phyloP scores from a whole-genome alignment of 345 rosid species.

The Geranium rotundifolium region DNA sequence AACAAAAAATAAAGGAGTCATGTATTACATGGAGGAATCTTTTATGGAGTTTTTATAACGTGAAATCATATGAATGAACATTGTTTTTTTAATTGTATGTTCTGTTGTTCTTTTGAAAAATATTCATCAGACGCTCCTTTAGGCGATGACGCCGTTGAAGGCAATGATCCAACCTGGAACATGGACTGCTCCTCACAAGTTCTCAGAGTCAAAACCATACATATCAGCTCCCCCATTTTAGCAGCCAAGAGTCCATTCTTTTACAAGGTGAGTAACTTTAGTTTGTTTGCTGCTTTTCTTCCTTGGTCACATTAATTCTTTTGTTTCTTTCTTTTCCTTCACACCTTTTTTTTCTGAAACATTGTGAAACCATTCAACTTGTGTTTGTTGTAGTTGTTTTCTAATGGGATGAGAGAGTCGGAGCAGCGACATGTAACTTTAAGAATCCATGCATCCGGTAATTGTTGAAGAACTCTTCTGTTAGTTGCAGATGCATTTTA shows the following conservation, averaged over 20 bases:
- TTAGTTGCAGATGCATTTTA: background rate
- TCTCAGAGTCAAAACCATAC: slow-evolving; percentile 35
- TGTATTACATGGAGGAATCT: background rate
- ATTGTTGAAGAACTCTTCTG: background rate
- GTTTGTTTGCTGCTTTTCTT: background rate
- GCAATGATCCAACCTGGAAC: slow-evolving; percentile 23
- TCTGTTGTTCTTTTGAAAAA: background rate
- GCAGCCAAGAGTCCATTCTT: slow-evolving; percentile 62
- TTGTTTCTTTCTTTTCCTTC: background rate
- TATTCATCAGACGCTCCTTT: slow-evolving; percentile 1
- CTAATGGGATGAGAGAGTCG: slow-evolving; percentile 56
- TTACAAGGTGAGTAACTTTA: slow-evolving; percentile 28
- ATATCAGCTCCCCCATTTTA: slow-evolving; percentile 51
- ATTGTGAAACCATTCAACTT: background rate
- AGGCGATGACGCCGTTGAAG: slow-evolving; percentile 23
- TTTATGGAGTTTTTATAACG: too few species aligned
- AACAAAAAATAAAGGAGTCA: background rate
- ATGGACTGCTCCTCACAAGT: slow-evolving; percentile 18
- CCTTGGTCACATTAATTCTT: too few species aligned
- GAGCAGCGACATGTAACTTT: slow-evolving; percentile 46
- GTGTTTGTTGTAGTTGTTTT: slow-evolving; percentile 34
- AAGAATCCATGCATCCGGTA: slow-evolving; percentile 49
- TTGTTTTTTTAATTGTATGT: too few species aligned
- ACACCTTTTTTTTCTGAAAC: background rate
- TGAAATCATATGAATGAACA: too few species aligned